Evolutionary conservation across 345 rosid species (phyloP).

Genomic region (Pistacia atlantica): DNA sequence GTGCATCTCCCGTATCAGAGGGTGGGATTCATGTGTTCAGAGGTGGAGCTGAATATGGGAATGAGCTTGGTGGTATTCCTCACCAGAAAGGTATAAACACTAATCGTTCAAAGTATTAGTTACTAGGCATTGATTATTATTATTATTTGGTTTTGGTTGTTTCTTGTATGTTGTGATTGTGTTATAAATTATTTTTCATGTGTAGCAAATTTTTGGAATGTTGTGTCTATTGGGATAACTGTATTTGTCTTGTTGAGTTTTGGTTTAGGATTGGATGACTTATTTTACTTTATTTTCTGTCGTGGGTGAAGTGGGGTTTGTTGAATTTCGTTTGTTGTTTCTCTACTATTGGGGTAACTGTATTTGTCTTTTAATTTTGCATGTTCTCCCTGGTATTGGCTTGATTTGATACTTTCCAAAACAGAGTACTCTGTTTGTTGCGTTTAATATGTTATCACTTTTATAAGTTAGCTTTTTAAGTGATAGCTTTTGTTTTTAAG

Average conservation of each 20-base stretch:
- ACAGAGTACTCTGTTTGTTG: conserved; percentile 2
- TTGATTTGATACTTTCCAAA: neutral
- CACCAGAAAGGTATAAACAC: conserved; percentile 54
- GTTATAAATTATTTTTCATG: neutral
- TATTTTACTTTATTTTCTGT: conserved; percentile 4
- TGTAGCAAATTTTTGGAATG: conserved; percentile 21
- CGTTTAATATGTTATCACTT: neutral
- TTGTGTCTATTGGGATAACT: conserved; percentile 32
- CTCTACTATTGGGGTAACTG: too few species aligned
- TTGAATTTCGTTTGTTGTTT: conserved; percentile 22
- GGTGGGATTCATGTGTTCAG: conserved; percentile 71
- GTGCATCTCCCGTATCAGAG: conserved; percentile 93
- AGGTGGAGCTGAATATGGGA: conserved; percentile 50
- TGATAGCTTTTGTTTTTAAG: neutral
- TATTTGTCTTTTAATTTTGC: neutral
- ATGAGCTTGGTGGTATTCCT: conserved; percentile 51
- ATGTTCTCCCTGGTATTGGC: neutral
- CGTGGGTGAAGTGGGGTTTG: conserved; percentile 15
- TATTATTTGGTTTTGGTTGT: neutral
- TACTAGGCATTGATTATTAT: neutral
- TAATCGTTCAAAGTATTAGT: conserved; percentile 13
- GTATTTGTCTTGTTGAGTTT: conserved; percentile 32
- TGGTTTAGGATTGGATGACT: conserved; percentile 13
- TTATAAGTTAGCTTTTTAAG: neutral
- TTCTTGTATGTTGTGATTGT: conserved; percentile 15